Evolutionary conservation across 2,329 filamentous ascomycete species (phyloP), one percentile per base, ranked within the genome.

Genomic region (Zasmidium citrigriseum): DNA sequence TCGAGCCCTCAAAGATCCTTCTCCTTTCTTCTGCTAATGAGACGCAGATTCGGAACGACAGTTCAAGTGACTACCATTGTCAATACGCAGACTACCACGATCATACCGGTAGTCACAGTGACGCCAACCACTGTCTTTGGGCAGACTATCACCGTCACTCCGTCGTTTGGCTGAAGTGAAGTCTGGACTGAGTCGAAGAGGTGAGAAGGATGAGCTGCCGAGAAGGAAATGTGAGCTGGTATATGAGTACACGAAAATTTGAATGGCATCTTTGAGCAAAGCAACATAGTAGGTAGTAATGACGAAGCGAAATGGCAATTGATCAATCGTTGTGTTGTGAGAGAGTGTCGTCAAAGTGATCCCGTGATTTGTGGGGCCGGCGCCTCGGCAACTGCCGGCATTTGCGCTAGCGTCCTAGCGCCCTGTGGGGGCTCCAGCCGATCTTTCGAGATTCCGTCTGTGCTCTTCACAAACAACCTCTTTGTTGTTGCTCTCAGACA

Each of bases 81-180:
- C 16, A 46, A 29, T 12, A 55, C 53, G 14, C 23, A 44, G 25
- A 50, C 46, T 14, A 44, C 27, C 10, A 55, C 53, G 1, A 22
- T 44, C 27, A 50, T 24, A n/a, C 53, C 46, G 2, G 46, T 55
- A 14, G 41, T 25, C 12, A 46, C 38, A 9, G 21, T 54, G 16
- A 54, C 51, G 25, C 48, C 48, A 11, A 51, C 48, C 1, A 34
- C 25, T 14, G 21, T 54, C 12, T 46, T n/a, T 22, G 38, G 18
- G 5, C 41, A 54, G 16, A 54, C 4, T 2, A 27, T 54, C 16
- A 54, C 51, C 1, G 51, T 54, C 4, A 54, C 51, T n/a, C 51
- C 51, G 3, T 10, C 22, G 5, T 51, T 51, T 38, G 24, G 48
- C 20, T 53, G n/a, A n/a, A 41, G 16, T 10, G 34, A 11, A 4